Base-by-base conservation (phyloP, 495 filamentous ascomycete species). In the Penicillium egyptiacum region DNA sequence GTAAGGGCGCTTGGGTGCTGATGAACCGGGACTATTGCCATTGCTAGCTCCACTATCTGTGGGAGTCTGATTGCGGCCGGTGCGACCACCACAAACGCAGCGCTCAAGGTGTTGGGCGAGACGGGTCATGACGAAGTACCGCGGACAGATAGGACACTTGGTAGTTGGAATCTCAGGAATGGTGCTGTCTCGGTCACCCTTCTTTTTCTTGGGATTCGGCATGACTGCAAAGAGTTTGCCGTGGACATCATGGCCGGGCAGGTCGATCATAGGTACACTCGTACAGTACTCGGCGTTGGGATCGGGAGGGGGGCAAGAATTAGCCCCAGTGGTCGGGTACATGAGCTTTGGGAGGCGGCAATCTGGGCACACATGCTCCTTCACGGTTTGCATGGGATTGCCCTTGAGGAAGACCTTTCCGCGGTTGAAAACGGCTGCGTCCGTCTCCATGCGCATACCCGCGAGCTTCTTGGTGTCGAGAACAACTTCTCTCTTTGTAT, bases 191-290 rank as follows among this genome's bases (percentile, higher is more conserved):
- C 64, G 61, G 30, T 69, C 63, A 23, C 58, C 60, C 45, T 79
- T 78, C 47, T 75, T 78, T 64, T 83, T 84, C 65, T 83, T 83
- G 16, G 75, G 78, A 55, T 82, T 82, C n/a, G 76, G 66, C 66
- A 81, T 81, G n/a, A 74, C 77, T 0, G 81, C 79, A 66, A 86
- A 94, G 10, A 85, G 86, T 65, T 91, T 91, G 49, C 89, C 90
- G 67, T 94, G 90, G 41, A 93, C 88, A 66, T 95, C 90, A 71
- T 86, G 86, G 50, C 88, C 88, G 2, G 86, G 83, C 64, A 85
- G 82, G 52, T 82, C 82, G 63, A 89, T 85, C 71, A 86, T 86
- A 11, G 90, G 89, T 49, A 85, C 85, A 55, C 83, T 86, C 63
- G 85, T 85, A 78, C 90, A 95, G 72, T 92, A 95, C 59, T 80